A percentile compares a stretch with the other conserved stretches of the same genome.
Conservation (phyloP, 352 stramenopile species). For the Pythium oligandrum region DNA sequence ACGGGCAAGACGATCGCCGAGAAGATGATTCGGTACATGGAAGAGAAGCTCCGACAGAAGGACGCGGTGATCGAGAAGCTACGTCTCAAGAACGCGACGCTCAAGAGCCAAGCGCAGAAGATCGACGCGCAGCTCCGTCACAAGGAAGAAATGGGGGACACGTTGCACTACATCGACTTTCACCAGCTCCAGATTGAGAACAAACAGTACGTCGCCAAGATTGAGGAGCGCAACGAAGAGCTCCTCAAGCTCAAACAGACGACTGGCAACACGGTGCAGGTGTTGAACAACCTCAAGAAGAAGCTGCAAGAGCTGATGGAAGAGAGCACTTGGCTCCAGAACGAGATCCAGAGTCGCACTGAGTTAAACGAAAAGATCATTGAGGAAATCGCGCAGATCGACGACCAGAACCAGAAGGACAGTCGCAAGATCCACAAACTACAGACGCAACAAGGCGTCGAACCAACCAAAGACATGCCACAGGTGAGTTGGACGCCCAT, state of each 20-base stretch:
- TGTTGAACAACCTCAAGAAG: constrained; percentile 90
- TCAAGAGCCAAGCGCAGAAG: constrained; percentile 92
- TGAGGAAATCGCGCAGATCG: constrained; percentile 62
- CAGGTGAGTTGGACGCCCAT: constrained; percentile 26
- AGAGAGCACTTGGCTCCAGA: constrained; percentile 74
- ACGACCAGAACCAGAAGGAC: constrained; percentile 73
- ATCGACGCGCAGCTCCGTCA: constrained; percentile 88
- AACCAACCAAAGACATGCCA: constrained; percentile 81
- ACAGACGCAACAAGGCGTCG: constrained; percentile 56
- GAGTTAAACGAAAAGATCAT: constrained; percentile 88
- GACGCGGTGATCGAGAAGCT: constrained; percentile 93
- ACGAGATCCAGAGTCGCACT: constrained; percentile 74
- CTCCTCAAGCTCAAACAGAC: constrained; percentile 90
- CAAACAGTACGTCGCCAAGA: constrained; percentile 94
- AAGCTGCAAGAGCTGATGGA: constrained; percentile 82
- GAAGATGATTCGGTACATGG: constrained; percentile 94
- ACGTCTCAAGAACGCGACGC: constrained; percentile 90
- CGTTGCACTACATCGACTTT: constrained; percentile 95
- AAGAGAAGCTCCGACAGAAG: constrained; percentile 91
- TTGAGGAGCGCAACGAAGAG: constrained; percentile 94
- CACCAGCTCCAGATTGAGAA: constrained; percentile 96
- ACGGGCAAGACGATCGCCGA: constrained; percentile 92
- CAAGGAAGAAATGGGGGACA: constrained; percentile 95
- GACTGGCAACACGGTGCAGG: constrained; percentile 85
- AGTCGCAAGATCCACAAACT: constrained; percentile 46